Percentiles rank a stretch among this genome's conserved stretches.
These are phyloP conservation scores for Pestalotiopsis sp. DNA, from an alignment of 2,329 filamentous ascomycete species.

Conservation along the genomic window DNA sequence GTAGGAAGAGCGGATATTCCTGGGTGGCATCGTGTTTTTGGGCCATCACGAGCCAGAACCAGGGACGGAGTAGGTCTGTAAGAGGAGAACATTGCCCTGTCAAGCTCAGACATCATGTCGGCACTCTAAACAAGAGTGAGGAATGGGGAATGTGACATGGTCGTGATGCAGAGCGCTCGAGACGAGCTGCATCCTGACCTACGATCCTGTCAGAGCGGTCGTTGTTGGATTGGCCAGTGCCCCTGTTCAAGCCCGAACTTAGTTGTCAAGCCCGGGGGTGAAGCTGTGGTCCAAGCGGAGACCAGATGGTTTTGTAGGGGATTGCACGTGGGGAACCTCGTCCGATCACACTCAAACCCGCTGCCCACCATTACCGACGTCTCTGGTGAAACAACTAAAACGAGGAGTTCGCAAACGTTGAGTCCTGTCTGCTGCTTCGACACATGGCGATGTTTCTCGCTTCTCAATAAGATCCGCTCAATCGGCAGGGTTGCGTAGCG, in stretches of 20 bases:
- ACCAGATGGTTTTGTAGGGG: neutral
- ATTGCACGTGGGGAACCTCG: neutral
- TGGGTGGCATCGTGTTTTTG: neutral
- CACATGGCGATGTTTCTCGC: neutral
- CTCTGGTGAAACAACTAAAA: neutral
- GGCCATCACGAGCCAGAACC: neutral
- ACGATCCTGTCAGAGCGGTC: neutral
- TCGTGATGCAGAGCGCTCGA: neutral
- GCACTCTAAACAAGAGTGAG: neutral
- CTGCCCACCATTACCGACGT: neutral
- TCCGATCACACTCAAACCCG: neutral
- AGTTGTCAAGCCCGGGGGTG: neutral
- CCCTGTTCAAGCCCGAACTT: neutral
- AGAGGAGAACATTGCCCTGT: neutral
- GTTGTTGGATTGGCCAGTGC: neutral
- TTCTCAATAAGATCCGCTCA: neutral
- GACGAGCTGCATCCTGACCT: neutral
- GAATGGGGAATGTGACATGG: neutral
- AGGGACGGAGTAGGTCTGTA: neutral
- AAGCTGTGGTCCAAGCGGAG: slow-evolving; percentile 1
- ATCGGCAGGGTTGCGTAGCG: neutral
- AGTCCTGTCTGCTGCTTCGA: neutral
- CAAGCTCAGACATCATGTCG: neutral
- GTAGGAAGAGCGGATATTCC: neutral
- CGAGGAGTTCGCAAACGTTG: neutral